Conservation (phyloP, 495 filamentous ascomycete genomes). For the Aspergillus sclerotioniger region DNA sequence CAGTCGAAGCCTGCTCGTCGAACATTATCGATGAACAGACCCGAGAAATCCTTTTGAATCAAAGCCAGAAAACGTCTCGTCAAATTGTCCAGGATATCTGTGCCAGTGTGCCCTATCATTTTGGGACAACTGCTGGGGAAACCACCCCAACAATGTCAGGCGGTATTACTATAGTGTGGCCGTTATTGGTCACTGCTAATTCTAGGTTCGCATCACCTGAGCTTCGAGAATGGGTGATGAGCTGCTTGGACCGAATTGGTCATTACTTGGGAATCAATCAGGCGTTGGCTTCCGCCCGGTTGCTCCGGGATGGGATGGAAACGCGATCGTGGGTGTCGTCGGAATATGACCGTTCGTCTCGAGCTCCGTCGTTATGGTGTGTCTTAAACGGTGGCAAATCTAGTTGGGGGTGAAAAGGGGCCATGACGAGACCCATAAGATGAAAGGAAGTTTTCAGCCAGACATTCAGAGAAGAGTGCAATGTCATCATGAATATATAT, state of each 20-base stretch:
- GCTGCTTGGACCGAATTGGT: conserved; percentile 16
- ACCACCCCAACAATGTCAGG: conserved; percentile 1
- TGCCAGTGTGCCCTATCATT: conserved; percentile 29
- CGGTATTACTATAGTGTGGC: conserved; percentile 18
- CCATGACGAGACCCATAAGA: too few species aligned
- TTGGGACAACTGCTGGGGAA: conserved; percentile 19
- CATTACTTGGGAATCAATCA: conserved; percentile 20
- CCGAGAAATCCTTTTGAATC: background rate
- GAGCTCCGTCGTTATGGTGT: too few species aligned
- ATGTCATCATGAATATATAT: too few species aligned
- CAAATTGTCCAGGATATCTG: conserved; percentile 34
- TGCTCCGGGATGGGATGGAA: conserved; percentile 13
- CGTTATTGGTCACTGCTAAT: conserved; percentile 26
- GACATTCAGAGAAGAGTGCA: too few species aligned
- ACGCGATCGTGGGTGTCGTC: too few species aligned
- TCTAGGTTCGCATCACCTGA: conserved; percentile 6
- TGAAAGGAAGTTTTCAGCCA: too few species aligned
- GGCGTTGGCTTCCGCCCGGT: conserved; percentile 14
- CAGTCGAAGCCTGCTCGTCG: conserved; percentile 2
- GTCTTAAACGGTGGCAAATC: too few species aligned
- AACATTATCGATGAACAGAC: background rate
- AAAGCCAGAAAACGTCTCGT: conserved; percentile 21
- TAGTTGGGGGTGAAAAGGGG: too few species aligned
- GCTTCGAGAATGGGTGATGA: conserved; percentile 13
- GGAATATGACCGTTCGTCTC: too few species aligned